phyloP scores from a whole-genome alignment of 108 stramenopile genomes.

The Thalassiosira profunda region DNA sequence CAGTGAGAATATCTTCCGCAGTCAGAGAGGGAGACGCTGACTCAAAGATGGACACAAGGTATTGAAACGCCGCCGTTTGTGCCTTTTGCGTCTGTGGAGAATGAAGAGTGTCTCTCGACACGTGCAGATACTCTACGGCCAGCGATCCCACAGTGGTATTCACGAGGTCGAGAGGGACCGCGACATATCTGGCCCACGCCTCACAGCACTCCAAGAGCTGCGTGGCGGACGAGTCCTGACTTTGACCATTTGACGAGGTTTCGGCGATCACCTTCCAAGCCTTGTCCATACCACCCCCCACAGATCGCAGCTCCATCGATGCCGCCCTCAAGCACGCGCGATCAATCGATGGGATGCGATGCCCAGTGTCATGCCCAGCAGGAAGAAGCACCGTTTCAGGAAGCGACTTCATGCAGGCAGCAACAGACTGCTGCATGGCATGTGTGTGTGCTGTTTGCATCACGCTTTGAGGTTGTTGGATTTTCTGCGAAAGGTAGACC shows the following conservation, averaged over 20 bases:
- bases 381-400: slow-evolving; percentile 76
- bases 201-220: slow-evolving; percentile 44
- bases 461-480: background rate
- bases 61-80: slow-evolving; percentile 52
- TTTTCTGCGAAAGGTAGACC: background rate
- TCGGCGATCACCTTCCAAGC: slow-evolving; percentile 46
- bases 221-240: slow-evolving; percentile 13
- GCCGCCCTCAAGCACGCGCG: slow-evolving; percentile 71
- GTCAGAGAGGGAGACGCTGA: slow-evolving; percentile 62
- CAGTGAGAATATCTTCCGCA: slow-evolving; percentile 61
- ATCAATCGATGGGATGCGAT: slow-evolving; percentile 71
- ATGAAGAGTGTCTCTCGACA: slow-evolving; percentile 6
- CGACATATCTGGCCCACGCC: slow-evolving; percentile 76
- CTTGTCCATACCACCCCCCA: slow-evolving; percentile 51
- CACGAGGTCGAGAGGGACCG: slow-evolving; percentile 63
- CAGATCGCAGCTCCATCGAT: slow-evolving; percentile 58
- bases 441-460: slow-evolving; percentile 17
- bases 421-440: slow-evolving; percentile 31
- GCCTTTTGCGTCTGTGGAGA: slow-evolving; percentile 8
- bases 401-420: slow-evolving; percentile 53
- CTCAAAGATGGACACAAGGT: slow-evolving; percentile 77
- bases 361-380: slow-evolving; percentile 61
- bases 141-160: slow-evolving; percentile 31
- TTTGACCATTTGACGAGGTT: background rate
- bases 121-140: slow-evolving; percentile 24